Evolutionary conservation across 352 stramenopile species (phyloP).

Genomic region (Phytopythium delawarense): DNA sequence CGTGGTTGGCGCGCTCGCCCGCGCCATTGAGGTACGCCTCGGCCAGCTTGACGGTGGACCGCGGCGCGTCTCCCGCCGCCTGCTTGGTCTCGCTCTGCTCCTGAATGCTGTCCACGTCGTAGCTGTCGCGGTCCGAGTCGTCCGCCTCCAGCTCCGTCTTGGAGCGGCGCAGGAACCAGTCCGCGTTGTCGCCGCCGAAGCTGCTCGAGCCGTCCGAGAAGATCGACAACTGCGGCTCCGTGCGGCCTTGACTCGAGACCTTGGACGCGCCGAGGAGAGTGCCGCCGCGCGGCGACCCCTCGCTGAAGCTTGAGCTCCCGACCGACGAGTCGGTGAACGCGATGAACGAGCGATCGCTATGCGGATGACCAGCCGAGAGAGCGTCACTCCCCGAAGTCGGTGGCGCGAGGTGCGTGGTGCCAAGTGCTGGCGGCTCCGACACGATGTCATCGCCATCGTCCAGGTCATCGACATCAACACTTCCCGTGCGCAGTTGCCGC

Average conservation of each 20-base stretch:
- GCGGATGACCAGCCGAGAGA: conserved; percentile 8
- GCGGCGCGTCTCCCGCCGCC: neutral
- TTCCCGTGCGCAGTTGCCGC: conserved; percentile 24
- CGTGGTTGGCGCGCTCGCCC: conserved; percentile 2
- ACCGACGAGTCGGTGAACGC: conserved; percentile 36
- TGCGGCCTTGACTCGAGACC: neutral
- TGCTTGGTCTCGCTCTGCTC: neutral
- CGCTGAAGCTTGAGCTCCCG: conserved; percentile 12
- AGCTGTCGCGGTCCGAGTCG: conserved; percentile 17
- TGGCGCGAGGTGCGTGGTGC: conserved; percentile 7
- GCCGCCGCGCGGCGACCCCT: neutral
- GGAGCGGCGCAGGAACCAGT: conserved; percentile 39
- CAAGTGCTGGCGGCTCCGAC: conserved; percentile 8
- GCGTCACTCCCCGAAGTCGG: neutral
- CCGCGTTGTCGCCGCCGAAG: conserved; percentile 32
- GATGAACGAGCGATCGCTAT: conserved; percentile 32
- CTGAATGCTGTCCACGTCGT: conserved; percentile 16
- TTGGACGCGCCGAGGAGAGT: neutral
- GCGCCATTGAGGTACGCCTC: neutral
- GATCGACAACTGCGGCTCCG: conserved; percentile 29
- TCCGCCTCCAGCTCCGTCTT: conserved; percentile 43
- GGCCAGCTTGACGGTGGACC: neutral
- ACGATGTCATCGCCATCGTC: conserved; percentile 23
- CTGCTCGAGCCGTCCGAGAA: conserved; percentile 39
- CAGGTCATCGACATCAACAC: conserved; percentile 30